Evolutionary conservation across 2,329 filamentous ascomycete genomes (phyloP).

Genomic region (Diplodia intermedia): DNA sequence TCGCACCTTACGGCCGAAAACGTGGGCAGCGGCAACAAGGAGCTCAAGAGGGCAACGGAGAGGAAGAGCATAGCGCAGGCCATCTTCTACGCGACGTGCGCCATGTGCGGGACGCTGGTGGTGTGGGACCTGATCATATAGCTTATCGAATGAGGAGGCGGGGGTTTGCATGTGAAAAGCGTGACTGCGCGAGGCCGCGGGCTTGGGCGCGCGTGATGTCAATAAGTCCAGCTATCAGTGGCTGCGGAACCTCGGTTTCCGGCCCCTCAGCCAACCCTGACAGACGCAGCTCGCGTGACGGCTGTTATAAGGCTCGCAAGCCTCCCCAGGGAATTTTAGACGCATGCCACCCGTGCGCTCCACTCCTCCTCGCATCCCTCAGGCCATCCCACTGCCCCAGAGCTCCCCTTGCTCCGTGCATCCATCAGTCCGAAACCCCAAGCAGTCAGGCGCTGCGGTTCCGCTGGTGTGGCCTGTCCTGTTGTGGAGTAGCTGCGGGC

Average conservation of each 20-base stretch:
- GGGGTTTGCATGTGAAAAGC: conserved; percentile 31
- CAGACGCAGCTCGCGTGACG: conserved; percentile 18
- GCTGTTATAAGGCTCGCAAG: conserved; percentile 19
- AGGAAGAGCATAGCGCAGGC: conserved; percentile 58
- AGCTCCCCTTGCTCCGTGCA: conserved; percentile 23
- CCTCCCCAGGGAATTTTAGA: conserved; percentile 3
- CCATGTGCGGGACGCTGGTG: conserved; percentile 55
- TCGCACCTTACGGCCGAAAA: conserved; percentile 84
- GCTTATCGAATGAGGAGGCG: conserved; percentile 22
- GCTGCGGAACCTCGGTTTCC: conserved; percentile 22
- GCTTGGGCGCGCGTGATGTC: conserved; percentile 14
- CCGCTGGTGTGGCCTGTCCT: conserved; percentile 3
- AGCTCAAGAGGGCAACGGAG: conserved; percentile 80
- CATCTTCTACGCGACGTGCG: conserved; percentile 56
- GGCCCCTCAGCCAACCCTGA: conserved; percentile 25
- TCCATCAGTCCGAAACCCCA: conserved; percentile 15
- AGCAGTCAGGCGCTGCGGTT: conserved; percentile 11
- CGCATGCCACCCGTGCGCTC: conserved; percentile 12
- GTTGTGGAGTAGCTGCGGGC: conserved; percentile 24
- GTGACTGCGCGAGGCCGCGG: conserved; percentile 20
- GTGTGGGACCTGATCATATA: conserved; percentile 59
- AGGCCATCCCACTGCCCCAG: conserved; percentile 10
- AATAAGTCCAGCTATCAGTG: neutral
- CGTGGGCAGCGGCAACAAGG: conserved; percentile 85
- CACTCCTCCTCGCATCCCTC: conserved; percentile 15